Base-by-base conservation (phyloP, 2,329 filamentous ascomycete species). In the Fusarium sulawesiense region DNA sequence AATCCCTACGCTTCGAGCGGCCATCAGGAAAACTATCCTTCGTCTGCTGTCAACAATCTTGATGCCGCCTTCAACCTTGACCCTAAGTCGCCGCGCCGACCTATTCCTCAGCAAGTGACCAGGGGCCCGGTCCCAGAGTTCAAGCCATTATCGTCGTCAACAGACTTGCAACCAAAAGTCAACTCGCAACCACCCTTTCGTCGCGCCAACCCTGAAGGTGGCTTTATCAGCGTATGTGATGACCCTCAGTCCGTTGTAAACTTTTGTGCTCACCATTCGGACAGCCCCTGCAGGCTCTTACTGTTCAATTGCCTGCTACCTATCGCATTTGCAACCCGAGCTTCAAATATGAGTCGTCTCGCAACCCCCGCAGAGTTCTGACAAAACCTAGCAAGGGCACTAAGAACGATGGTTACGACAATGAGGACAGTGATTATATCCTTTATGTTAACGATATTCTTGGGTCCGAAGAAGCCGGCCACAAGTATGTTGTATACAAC, bases 351-450 rank as follows among this genome's bases (percentile, higher is more conserved):
- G 96, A 99, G 79, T 98, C 96, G 18, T 98, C 96, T 56, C 89
- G 96, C 72, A 99, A 99, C 78, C 96, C 96, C 41, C 92, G 96
- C 67, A 89, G 96, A 79, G 96, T 99, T 51, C 86, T 99, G 72
- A 99, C 96, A 18, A 99, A 99, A 81, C 96, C 96, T 10, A 98
- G 96, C 87, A 99, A 99, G 83, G 96, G 96, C 16, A 89, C 93
- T 68, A 99, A 99, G 86, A 99, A 99, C 77, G 96, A 99, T 83
- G 96, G 96, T 6, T 99, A 96, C 77, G 96, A 99, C 78, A 99
- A 99, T 74, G 96, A 99, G 79, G 96, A 99, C 74, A 98, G 96
- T 80, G 96, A 99, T 78, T 99, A 99, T 78, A 99, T 99, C 76
- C 88, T 99, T 73, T 99, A 98, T 76, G 96, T 99, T 75, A 99